Conservation (phyloP, 75 land plant genomes). For the Ceratopteris richardii region DNA sequence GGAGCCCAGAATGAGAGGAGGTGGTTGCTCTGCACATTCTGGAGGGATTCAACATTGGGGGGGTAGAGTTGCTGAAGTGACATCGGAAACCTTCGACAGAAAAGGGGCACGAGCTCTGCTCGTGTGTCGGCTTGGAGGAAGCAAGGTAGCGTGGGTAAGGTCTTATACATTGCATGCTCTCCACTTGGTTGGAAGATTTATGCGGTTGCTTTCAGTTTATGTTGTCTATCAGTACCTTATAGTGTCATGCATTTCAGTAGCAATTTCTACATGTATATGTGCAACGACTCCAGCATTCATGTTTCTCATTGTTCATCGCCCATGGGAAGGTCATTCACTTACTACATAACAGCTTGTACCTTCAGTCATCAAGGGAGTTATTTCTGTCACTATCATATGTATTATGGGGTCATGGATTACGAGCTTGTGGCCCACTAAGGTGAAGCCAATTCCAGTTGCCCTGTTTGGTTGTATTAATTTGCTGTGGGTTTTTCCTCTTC, state of each 20-base stretch:
- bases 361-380: slow-evolving; percentile 80
- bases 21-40: no score
- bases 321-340: slow-evolving; percentile 91
- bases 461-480: no score
- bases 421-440: slow-evolving; percentile 87
- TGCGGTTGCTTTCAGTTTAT: slow-evolving; percentile 89
- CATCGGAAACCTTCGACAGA: no score
- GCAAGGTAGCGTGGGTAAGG: no score
- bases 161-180: slow-evolving; percentile 53
- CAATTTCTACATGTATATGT: slow-evolving; percentile 64
- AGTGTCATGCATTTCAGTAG: slow-evolving; percentile 41
- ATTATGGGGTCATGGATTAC: slow-evolving; percentile 85
- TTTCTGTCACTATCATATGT: slow-evolving; percentile 77
- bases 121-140: no score
- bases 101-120: no score
- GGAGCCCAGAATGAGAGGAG: no score
- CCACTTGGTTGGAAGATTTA: slow-evolving; percentile 63
- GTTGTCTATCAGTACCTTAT: slow-evolving; percentile 59
- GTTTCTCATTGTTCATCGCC: slow-evolving; percentile 58
- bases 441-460: slow-evolving; percentile 10
- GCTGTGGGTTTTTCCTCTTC: no score
- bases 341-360: slow-evolving; percentile 71
- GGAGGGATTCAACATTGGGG: no score
- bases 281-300: slow-evolving; percentile 51
- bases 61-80: no score